Base-by-base conservation (phyloP, 441 rosid genomes). In the Erysimum cheiri region DNA sequence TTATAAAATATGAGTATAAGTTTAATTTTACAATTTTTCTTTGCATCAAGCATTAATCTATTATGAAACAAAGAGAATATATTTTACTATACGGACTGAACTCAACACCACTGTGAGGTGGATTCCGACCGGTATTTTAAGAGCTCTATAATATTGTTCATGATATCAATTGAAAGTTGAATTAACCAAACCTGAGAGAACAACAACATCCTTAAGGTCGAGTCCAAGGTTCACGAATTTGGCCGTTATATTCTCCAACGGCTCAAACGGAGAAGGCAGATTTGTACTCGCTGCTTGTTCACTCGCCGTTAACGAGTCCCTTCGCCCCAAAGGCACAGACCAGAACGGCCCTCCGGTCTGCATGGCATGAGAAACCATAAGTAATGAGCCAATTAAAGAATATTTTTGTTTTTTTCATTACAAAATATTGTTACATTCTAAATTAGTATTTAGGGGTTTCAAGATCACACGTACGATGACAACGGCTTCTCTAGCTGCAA, bases 331-430 rank as follows among this genome's bases (percentile, higher is more conserved):
- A 19, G 79, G 76, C 26, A 93, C 83, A 1, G 71, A 53, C 95
- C 96, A 93, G 63, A 35, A 81, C 8, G 91, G 91, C 4, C 97
- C 97, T 70, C 94, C 96, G 3, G 90, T 77, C 97, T 92, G 49
- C 69, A 82, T 50, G 47, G 22, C 2, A 65, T 10, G 5, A 55
- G n/a, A 33, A 2, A 5, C 11, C 43, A 52, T 36, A 31, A 36
- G 55, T 62, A 46, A 6, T 44, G 11, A 10, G 31, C 40, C 40
- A 3, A 22, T 22, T 10, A 29, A 43, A n/a, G 3, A 17, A 56
- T 0, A 3, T 9, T 33, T 17, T 15, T 17, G 2, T 54, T 9
- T 33, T 19, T 52, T 4, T 8, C 10, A 15, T 7, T 9, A 24
- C 15, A 26, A 1, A 3, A n/a, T n/a, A 6, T n/a, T 29, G 17